Evolutionary conservation across 2,329 filamentous ascomycete genomes (phyloP).

Genomic region (Fusarium decemcellulare): DNA sequence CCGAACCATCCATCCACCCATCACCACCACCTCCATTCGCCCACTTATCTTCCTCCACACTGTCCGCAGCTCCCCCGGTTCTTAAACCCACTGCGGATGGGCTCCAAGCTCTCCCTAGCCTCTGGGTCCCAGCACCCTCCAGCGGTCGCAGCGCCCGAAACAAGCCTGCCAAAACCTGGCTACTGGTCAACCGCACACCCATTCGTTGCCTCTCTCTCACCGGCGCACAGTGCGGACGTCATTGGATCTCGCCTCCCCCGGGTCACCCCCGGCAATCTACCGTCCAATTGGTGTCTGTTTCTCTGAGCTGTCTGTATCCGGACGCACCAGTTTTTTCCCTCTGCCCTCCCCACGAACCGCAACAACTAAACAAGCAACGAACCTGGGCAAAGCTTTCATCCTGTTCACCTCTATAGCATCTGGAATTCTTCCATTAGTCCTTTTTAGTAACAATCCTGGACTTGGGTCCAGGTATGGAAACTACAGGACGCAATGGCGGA

Average conservation of each 20-base stretch:
- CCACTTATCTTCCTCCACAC: constrained; percentile 33
- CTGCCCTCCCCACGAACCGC: constrained; percentile 9
- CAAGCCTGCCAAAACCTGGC: constrained; percentile 29
- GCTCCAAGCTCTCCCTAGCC: constrained; percentile 21
- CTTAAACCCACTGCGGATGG: constrained; percentile 21
- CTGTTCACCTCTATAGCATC: not conserved
- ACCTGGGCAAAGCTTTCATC: constrained; percentile 15
- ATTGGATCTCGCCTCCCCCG: constrained; percentile 42
- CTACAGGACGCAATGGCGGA: constrained; percentile 18
- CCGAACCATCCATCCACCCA: constrained; percentile 35
- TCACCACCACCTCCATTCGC: constrained; percentile 39
- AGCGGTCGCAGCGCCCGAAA: constrained; percentile 35
- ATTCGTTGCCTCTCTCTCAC: constrained; percentile 23
- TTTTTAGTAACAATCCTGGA: constrained; percentile 6
- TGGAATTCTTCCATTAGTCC: not conserved
- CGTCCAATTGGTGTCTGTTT: constrained; percentile 40
- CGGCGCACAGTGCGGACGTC: constrained; percentile 37
- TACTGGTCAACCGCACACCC: constrained; percentile 13
- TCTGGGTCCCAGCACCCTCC: constrained; percentile 29
- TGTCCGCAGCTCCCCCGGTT: constrained; percentile 31
- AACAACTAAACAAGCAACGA: constrained; percentile 30
- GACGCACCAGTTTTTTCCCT: constrained; percentile 25
- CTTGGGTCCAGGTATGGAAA: not conserved
- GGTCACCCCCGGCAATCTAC: constrained; percentile 36
- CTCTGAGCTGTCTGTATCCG: constrained; percentile 9